Conservation (phyloP, 495 filamentous ascomycete genomes). For the Aspergillus campestris region DNA sequence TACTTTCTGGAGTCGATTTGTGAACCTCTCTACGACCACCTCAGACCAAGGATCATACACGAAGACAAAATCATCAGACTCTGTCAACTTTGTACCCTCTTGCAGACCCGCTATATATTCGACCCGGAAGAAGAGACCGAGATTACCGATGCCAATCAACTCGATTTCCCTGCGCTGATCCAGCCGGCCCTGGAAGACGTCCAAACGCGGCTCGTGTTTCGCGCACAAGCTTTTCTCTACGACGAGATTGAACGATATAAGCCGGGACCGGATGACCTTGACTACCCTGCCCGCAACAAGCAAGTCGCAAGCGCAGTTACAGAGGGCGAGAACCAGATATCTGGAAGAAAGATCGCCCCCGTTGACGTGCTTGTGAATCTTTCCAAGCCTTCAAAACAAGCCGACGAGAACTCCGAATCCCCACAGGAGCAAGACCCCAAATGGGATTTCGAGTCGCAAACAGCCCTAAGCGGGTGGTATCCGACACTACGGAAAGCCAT, state of each 20-base stretch:
- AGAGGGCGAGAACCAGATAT: conserved; percentile 38
- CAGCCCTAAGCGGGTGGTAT: conserved; percentile 46
- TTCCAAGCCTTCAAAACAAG: conserved; percentile 43
- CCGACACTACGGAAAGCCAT: conserved; percentile 70
- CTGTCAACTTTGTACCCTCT: conserved; percentile 70
- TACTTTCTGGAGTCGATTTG: conserved; percentile 66
- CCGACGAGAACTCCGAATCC: conserved; percentile 42
- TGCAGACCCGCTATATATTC: conserved; percentile 77
- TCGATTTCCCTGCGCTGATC: conserved; percentile 61
- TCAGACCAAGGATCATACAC: conserved; percentile 61
- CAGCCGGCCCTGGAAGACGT: conserved; percentile 64
- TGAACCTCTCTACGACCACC: conserved; percentile 66
- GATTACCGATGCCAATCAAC: conserved; percentile 40
- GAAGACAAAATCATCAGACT: conserved; percentile 65
- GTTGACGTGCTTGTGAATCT: conserved; percentile 37
- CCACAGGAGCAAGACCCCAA: conserved; percentile 36
- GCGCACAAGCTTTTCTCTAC: conserved; percentile 57
- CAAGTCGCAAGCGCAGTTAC: conserved; percentile 40
- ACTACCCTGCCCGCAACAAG: conserved; percentile 50
- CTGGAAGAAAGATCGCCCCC: conserved; percentile 36
- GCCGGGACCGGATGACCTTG: conserved; percentile 60
- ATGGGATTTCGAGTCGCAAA: conserved; percentile 47
- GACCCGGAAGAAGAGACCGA: conserved; percentile 64
- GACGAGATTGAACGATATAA: conserved; percentile 64
- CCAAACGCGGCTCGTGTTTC: conserved; percentile 65